phyloP scores from a whole-genome alignment of 306 rosid species.

The Parietaria judaica region DNA sequence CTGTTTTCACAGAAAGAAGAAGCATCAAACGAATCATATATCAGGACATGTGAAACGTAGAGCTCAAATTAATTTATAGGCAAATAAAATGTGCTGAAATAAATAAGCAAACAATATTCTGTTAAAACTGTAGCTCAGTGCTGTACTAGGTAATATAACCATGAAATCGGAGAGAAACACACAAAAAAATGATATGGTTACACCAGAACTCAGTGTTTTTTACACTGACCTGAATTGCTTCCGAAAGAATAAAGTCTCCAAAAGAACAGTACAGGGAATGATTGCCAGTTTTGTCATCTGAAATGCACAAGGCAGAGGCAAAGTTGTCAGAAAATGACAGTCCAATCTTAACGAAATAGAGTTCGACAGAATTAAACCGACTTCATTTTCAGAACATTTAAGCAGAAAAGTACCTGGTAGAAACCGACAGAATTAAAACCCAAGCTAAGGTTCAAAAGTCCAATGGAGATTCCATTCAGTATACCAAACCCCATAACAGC shows the following conservation, averaged over 20 bases:
- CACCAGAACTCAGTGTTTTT: constrained; percentile 1
- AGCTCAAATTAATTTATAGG: no score
- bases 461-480: constrained; percentile 93
- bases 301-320: constrained; percentile 8
- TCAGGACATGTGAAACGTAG: not conserved
- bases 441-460: constrained; percentile 91
- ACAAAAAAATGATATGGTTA: not conserved
- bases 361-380: no score
- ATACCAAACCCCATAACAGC: constrained; percentile 94
- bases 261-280: constrained; percentile 93
- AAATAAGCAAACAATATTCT: no score
- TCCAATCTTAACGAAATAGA: not conserved
- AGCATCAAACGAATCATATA: not conserved
- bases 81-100: no score
- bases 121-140: no score
- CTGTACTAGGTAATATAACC: not conserved
- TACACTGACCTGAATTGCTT: constrained; percentile 75
- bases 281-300: constrained; percentile 99
- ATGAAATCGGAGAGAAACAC: not conserved
- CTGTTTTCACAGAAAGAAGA: constrained; percentile 34
- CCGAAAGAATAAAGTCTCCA: constrained; percentile 87
- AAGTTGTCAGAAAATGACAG: constrained; percentile 8
- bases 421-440: constrained; percentile 98
- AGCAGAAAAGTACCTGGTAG: constrained; percentile 56
- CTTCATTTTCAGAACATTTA: not conserved